Evolutionary conservation across 2,329 filamentous ascomycete species (phyloP).

Genomic region (Ustulina deusta): DNA sequence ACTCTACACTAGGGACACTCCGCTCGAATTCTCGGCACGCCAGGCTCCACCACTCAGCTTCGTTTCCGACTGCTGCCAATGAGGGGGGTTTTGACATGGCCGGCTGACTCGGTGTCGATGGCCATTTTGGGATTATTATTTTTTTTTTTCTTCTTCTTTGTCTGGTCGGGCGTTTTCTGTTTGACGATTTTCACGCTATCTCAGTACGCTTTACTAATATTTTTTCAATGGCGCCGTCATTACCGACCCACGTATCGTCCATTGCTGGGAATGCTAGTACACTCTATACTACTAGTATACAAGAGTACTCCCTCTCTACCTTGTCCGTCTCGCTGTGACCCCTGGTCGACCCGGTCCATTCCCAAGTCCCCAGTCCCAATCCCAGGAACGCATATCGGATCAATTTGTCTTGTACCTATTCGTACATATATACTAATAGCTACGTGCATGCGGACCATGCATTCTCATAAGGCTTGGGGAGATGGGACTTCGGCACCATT

Average conservation of each 20-base stretch:
- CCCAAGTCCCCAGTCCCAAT: constrained; percentile 36
- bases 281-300: not conserved
- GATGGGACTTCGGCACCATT: constrained; percentile 42
- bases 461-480: constrained; percentile 47
- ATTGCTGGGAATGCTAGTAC: constrained; percentile 43
- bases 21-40: constrained; percentile 46
- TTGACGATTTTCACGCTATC: constrained; percentile 12
- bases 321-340: constrained; percentile 30
- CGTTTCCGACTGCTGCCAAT: constrained; percentile 42
- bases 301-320: constrained; percentile 22
- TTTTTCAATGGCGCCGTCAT: constrained; percentile 38
- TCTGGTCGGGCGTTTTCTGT: constrained; percentile 39
- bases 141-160: constrained; percentile 34
- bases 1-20: constrained; percentile 39
- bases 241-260: constrained; percentile 43
- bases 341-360: constrained; percentile 26
- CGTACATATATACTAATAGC: constrained; percentile 29
- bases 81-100: constrained; percentile 41
- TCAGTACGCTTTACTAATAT: constrained; percentile 9
- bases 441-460: constrained; percentile 37
- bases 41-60: constrained; percentile 48
- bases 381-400: constrained; percentile 43
- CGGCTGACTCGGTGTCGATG: constrained; percentile 46
- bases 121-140: constrained; percentile 32
- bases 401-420: constrained; percentile 36